phyloP scores from a whole-genome alignment of 2,329 filamentous ascomycete genomes.

The Pyrenochaeta sp. region DNA sequence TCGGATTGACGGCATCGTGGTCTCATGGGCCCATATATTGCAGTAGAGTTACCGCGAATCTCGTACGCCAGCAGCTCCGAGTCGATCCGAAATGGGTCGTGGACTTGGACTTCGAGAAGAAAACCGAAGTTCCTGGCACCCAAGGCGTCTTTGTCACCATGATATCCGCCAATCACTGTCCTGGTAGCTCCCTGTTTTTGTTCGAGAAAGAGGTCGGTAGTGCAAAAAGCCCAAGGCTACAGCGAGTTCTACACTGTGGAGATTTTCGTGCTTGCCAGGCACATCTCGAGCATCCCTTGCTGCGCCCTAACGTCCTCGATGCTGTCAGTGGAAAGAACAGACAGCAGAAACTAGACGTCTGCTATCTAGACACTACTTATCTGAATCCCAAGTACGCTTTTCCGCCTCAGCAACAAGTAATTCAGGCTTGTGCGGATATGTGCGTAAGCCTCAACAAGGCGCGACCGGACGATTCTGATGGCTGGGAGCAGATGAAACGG shows the following conservation, averaged over 20 bases:
- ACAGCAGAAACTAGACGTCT: slow-evolving; percentile 91
- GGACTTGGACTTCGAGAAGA: slow-evolving; percentile 83
- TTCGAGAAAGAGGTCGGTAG: slow-evolving; percentile 80
- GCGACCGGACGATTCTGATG: slow-evolving; percentile 63
- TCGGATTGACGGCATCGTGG: slow-evolving; percentile 89
- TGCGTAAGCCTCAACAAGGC: slow-evolving; percentile 79
- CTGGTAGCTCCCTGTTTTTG: slow-evolving; percentile 90
- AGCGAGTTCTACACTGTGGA: slow-evolving; percentile 91
- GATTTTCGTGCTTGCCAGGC: slow-evolving; percentile 91
- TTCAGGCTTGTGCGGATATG: slow-evolving; percentile 84
- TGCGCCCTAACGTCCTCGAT: slow-evolving; percentile 78
- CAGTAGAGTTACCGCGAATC: slow-evolving; percentile 87
- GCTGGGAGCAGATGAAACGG: slow-evolving; percentile 64
- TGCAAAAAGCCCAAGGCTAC: slow-evolving; percentile 66
- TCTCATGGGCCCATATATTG: slow-evolving; percentile 95
- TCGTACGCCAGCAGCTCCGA: slow-evolving; percentile 84
- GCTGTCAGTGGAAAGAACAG: slow-evolving; percentile 71
- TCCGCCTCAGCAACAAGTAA: slow-evolving; percentile 85
- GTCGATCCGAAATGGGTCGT: slow-evolving; percentile 88
- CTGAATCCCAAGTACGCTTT: slow-evolving; percentile 96
- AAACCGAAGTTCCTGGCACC: slow-evolving; percentile 79
- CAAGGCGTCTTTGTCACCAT: slow-evolving; percentile 88
- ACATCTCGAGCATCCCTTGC: slow-evolving; percentile 81
- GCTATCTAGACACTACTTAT: slow-evolving; percentile 97
- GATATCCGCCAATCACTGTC: slow-evolving; percentile 96